Percentiles rank a stretch among this genome's conserved stretches.
Evolutionary conservation across 768 basidiomycete genomes (phyloP).

Genomic region (Punctularia strigosozonata): DNA sequence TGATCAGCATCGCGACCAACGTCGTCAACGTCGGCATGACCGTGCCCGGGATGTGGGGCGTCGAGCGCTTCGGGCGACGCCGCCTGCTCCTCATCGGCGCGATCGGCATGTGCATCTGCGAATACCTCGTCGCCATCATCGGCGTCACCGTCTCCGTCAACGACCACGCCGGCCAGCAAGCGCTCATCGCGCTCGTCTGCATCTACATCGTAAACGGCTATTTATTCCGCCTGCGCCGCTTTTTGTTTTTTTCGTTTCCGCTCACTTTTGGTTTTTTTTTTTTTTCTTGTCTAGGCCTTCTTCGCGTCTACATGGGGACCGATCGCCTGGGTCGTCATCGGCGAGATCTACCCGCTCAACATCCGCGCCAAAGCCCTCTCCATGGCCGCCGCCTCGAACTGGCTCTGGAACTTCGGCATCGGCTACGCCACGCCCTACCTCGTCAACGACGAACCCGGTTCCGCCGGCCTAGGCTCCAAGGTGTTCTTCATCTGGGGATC

Average conservation of each 20-base stretch:
- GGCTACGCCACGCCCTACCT: conserved; percentile 32
- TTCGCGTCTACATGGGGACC: conserved; percentile 61
- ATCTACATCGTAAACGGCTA: no score
- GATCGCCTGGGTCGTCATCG: conserved; percentile 38
- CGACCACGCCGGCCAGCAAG: conserved; percentile 48
- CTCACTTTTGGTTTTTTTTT: no score
- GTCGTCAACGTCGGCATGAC: conserved; percentile 77
- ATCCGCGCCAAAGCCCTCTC: conserved; percentile 78
- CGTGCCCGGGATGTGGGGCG: conserved; percentile 65
- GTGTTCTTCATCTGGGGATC: conserved; percentile 83
- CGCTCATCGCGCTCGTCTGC: conserved; percentile 45
- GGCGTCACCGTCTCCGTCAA: conserved; percentile 34
- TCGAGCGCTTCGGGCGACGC: conserved; percentile 78
- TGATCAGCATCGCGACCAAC: conserved; percentile 56
- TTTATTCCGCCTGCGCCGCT: no score
- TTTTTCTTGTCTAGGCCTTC: no score
- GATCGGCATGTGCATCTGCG: conserved; percentile 72
- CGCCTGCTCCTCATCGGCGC: conserved; percentile 72
- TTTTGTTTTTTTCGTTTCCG: no score
- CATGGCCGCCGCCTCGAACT: conserved; percentile 63
- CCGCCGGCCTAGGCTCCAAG: conserved; percentile 49
- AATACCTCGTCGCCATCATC: conserved; percentile 67
- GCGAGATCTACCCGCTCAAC: conserved; percentile 76
- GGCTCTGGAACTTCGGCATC: conserved; percentile 76
- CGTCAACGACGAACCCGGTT: conserved; percentile 30